A percentile compares a stretch with the other conserved stretches of the same genome.
These are phyloP conservation scores for Fusarium armeniacum DNA, from an alignment of 2,329 filamentous ascomycete genomes.

Conservation along the genomic window DNA sequence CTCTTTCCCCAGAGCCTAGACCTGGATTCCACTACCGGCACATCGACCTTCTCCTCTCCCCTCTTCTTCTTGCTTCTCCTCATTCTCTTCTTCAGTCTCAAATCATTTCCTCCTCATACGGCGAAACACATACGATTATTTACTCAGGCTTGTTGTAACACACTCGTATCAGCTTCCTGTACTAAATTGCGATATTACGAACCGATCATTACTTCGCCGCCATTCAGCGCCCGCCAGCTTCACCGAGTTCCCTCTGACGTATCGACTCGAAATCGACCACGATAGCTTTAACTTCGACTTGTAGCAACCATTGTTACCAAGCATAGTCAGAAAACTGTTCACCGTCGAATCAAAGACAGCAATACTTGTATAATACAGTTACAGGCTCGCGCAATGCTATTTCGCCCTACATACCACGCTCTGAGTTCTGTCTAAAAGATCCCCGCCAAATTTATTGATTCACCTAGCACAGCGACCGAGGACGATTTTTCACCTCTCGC, in stretches of 20 bases:
- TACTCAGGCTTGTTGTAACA: not conserved
- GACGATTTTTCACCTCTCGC: slow-evolving; percentile 8
- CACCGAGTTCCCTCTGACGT: slow-evolving; percentile 43
- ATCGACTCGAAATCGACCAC: slow-evolving; percentile 29
- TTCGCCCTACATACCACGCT: slow-evolving; percentile 22
- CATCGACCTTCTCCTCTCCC: slow-evolving; percentile 39
- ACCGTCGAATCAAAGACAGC: slow-evolving; percentile 20
- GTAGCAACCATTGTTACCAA: not conserved
- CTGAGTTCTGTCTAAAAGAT: slow-evolving; percentile 19
- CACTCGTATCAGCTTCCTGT: not conserved
- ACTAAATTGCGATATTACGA: slow-evolving; percentile 20
- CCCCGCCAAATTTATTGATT: slow-evolving; percentile 26
- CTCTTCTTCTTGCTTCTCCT: slow-evolving; percentile 31
- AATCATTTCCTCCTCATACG: slow-evolving; percentile 30
- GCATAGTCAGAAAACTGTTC: slow-evolving; percentile 4
- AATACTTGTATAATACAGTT: slow-evolving; percentile 5
- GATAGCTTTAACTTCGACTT: slow-evolving; percentile 19
- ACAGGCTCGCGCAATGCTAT: slow-evolving; percentile 38
- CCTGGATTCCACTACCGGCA: slow-evolving; percentile 35
- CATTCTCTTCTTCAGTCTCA: slow-evolving; percentile 27
- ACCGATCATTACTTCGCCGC: slow-evolving; percentile 20
- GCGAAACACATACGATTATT: slow-evolving; percentile 19
- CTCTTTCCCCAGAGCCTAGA: slow-evolving; percentile 35
- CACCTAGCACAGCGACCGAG: slow-evolving; percentile 23
- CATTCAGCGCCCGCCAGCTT: slow-evolving; percentile 29